Evolutionary conservation across 495 filamentous ascomycete species (phyloP), one percentile per base, ranked within the genome.

Genomic region (Eremomyces bilateralis): DNA sequence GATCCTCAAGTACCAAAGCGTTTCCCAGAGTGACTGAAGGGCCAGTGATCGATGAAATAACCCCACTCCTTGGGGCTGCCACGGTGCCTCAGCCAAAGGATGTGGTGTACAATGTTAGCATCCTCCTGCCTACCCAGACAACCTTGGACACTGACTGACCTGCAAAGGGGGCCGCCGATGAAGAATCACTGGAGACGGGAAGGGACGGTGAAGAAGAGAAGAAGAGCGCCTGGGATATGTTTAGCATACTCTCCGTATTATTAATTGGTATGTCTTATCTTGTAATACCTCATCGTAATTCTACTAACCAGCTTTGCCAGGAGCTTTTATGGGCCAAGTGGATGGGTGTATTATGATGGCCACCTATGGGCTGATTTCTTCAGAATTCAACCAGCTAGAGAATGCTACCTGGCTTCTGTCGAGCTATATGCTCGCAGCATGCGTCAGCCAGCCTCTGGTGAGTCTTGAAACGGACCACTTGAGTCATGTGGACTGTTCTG

Each of bases 321-420:
- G 71, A 10, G 69, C 74, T 29, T 75, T 79, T 33, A 63, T 75
- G 15, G 65, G 63, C 11, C 67, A 71, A 41, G 60, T 66, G 15
- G 75, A 80, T 46, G 50, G 52, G 0, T 70, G 69, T 1, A 58
- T 80, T 0, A 57, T 79, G 0, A 53, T 79, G 33, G 71, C 74
- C 0, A 69, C 71, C 0, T 63, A 73, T 22, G 61, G 61, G 4
- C 56, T 51, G 22, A 71, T 80, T 21, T 67, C 73, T 0, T 80
- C 75, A 21, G 66, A 77, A 37, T 78, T 79, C 50, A 54, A 68
- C 39, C 58, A 56, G 20, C 45, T 78, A 6, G 57, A 57, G 4
- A 57, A 66, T 39, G 70, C 68, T 1, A 69, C 57, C 36, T 80
- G 73, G 75, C 46, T 80, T n/a, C 64, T 73, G 6, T 73, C 71